A percentile compares a stretch with the other conserved stretches of the same genome.
Evolutionary conservation across 805 yeast species (phyloP).

Genomic region (Saturnispora hagleri): DNA sequence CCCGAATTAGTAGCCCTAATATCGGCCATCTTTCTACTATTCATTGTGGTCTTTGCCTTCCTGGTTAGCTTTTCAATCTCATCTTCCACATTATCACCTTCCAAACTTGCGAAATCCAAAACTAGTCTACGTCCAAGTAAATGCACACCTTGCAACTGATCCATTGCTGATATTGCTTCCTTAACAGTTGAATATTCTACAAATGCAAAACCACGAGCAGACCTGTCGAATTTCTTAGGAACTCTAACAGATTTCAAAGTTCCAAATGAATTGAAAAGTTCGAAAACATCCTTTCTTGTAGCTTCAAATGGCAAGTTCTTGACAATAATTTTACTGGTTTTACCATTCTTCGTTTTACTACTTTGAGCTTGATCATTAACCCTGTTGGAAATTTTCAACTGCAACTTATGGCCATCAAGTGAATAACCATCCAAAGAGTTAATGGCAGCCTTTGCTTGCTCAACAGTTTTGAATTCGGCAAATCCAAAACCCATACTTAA

Average conservation of each 20-base stretch:
- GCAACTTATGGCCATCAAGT: slow-evolving; percentile 84
- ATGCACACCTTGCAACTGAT: slow-evolving; percentile 90
- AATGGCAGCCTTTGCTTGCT: slow-evolving; percentile 72
- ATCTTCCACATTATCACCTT: slow-evolving; percentile 74
- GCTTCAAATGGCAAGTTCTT: slow-evolving; percentile 98
- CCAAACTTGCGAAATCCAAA: slow-evolving; percentile 84
- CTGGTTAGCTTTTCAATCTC: slow-evolving; percentile 86
- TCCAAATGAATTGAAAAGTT: slow-evolving; percentile 90
- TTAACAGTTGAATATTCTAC: slow-evolving; percentile 81
- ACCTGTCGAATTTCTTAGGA: slow-evolving; percentile 90
- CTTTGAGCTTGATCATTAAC: slow-evolving; percentile 34
- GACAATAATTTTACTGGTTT: slow-evolving; percentile 74
- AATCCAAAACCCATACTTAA: slow-evolving; percentile 95
- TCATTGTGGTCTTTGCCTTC: slow-evolving; percentile 74
- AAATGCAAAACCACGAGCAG: slow-evolving; percentile 96
- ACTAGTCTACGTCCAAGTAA: slow-evolving; percentile 90
- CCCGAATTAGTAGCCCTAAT: slow-evolving; percentile 54
- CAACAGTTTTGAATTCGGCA: slow-evolving; percentile 75
- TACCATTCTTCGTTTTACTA: slow-evolving; percentile 28
- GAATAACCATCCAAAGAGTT: slow-evolving; percentile 62
- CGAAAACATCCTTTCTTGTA: slow-evolving; percentile 83
- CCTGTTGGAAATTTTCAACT: slow-evolving; percentile 82
- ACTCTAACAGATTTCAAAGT: slow-evolving; percentile 90
- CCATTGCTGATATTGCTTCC: slow-evolving; percentile 93
- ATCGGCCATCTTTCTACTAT: slow-evolving; percentile 65